Evolutionary conservation across 208 protist species (phyloP), one percentile per base, ranked within the genome.

Genomic region (Trypanosoma rangeli): DNA sequence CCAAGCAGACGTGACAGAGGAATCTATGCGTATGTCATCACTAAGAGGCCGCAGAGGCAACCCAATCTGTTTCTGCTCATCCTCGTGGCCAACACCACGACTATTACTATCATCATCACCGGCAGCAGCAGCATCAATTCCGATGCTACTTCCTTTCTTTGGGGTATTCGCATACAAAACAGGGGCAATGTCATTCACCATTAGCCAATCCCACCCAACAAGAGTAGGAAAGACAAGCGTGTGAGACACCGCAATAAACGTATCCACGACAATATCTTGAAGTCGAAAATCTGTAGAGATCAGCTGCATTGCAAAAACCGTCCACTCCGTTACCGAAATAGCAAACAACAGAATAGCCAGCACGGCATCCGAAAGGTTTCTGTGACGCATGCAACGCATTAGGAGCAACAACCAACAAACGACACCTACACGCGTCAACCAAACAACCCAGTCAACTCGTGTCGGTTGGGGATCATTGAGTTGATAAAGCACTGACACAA

Each of bases 191-290:
- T 60, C 57, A 55, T 61, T 70, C 0, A 71, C 63, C 46, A 77
- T 62, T 5, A 70, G 26, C 62, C 72, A 70, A 39, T 70, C 56
- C 72, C 64, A 68, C 31, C 57, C 57, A 5, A 70, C 49, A 67
- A 61, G n/a, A 42, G 44, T 18, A 39, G 58, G 13, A 56, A 71
- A 66, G 22, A 31, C 39, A 33, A 71, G 16, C n/a, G 37, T 68
- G 28, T 70, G 62, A 1, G 52, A 18, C 29, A 65, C 42, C 57
- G 53, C 44, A 49, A 70, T 8, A 58, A 42, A 53, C 5, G 39
- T 0, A 56, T 70, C 48, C 5, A 24, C 7, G 13, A 68, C 2
- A 26, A 69, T 56, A 54, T 60, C 26, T 33, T 54, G 1, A 60
- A 46, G 1, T 46, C 42, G 5, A 58, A 10, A 54, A 24, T 3